phyloP scores from a whole-genome alignment of 306 rosid species.

The Datisca glomerata region DNA sequence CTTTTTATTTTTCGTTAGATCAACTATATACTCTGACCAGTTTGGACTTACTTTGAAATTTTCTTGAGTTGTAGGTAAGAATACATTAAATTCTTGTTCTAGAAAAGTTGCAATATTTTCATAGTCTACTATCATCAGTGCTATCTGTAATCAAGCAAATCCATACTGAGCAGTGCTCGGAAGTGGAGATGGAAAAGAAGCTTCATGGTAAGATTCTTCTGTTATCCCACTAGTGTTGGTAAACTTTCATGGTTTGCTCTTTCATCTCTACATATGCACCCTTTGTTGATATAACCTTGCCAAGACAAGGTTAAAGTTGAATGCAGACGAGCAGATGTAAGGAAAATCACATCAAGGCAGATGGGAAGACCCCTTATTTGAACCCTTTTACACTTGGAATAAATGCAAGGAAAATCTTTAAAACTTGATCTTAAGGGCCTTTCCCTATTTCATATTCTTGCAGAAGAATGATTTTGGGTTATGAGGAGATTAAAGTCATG shows the following conservation, averaged over 20 bases:
- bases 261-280: constrained; percentile 13
- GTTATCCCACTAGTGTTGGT: not conserved
- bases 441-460: no score
- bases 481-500: no score
- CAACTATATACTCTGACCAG: no score
- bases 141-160: constrained; percentile 85
- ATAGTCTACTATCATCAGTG: constrained; percentile 62
- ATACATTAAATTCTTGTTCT: constrained; percentile 67
- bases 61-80: no score
- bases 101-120: constrained; percentile 73
- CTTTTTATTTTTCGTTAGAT: no score
- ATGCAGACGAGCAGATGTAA: constrained; percentile 97
- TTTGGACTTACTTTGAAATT: no score
- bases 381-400: constrained; percentile 91
- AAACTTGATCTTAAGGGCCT: no score
- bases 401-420: constrained; percentile 24
- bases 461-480: no score
- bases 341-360: constrained; percentile 50
- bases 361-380: constrained; percentile 48
- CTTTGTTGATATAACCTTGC: no score
- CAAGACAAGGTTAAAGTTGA: constrained; percentile 73
- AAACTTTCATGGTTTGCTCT: no score
- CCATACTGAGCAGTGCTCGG: constrained; percentile 67
- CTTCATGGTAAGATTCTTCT: constrained; percentile 51
- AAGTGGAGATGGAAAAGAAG: constrained; percentile 77